Evolutionary conservation across 2,329 filamentous ascomycete species (phyloP).

Genomic region (Penicillium sp.): DNA sequence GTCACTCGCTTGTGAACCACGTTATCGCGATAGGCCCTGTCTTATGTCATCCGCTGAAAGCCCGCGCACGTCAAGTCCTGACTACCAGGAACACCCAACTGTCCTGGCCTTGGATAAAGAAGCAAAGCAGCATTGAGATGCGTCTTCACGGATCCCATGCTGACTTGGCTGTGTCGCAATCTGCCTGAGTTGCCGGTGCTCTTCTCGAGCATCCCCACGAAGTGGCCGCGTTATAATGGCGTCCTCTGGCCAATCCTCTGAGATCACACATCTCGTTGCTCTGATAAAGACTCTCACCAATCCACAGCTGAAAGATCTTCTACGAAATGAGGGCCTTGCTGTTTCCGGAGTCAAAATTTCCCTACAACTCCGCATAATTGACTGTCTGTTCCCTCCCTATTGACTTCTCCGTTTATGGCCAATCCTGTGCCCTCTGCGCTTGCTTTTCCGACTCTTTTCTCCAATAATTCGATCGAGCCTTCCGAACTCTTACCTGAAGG

Average conservation of each 20-base stretch:
- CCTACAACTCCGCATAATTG: constrained; percentile 73
- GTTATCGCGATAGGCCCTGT: constrained; percentile 20
- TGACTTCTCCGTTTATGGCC: not conserved
- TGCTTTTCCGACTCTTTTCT: not conserved
- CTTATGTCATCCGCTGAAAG: constrained; percentile 35
- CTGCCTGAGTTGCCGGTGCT: constrained; percentile 16
- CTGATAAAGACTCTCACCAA: constrained; percentile 58
- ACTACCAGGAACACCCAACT: not conserved
- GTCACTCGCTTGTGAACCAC: too few species aligned
- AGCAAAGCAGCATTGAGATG: constrained; percentile 25
- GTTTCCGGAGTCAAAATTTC: constrained; percentile 83
- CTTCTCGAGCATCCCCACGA: constrained; percentile 5
- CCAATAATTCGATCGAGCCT: not conserved
- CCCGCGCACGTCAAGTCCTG: not conserved
- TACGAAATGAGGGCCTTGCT: constrained; percentile 69
- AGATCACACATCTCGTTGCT: constrained; percentile 42
- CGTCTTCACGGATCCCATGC: constrained; percentile 22
- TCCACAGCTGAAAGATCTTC: constrained; percentile 71
- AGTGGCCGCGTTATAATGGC: constrained; percentile 28
- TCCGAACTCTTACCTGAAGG: not conserved
- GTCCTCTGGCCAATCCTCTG: constrained; percentile 39
- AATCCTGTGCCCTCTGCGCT: not conserved
- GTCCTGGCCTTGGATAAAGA: not conserved
- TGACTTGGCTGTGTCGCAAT: constrained; percentile 23
- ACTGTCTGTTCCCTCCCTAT: constrained; percentile 59